These are phyloP conservation scores for Symbiodinium natans DNA, from an alignment of 73 alveolate genomes.

Conservation along the genomic window DNA sequence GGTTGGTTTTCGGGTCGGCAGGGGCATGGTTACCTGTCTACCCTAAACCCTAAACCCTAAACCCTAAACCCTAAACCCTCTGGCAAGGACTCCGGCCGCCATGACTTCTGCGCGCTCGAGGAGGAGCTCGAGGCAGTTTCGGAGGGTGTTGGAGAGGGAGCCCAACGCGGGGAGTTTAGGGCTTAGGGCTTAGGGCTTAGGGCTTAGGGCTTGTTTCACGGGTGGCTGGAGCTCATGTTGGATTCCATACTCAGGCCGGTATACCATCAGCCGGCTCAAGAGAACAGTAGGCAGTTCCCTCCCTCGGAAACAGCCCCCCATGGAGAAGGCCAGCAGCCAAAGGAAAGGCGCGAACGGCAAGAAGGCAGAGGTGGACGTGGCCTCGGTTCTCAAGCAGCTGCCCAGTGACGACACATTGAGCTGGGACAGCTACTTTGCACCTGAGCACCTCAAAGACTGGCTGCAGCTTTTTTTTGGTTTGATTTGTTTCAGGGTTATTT, in stretches of 20 bases:
- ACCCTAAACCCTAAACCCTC: background rate
- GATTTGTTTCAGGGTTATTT: no score
- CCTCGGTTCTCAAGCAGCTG: background rate
- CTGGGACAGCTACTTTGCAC: slow-evolving; percentile 12
- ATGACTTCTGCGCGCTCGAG: slow-evolving; percentile 59
- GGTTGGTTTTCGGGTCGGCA: no score
- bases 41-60: no score
- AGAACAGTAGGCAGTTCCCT: no score
- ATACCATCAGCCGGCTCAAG: no score
- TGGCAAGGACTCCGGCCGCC: slow-evolving; percentile 56
- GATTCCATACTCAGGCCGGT: no score
- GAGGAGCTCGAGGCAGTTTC: slow-evolving; percentile 77
- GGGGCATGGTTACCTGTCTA: no score
- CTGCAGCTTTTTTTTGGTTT: no score
- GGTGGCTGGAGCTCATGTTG: no score
- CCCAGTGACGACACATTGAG: background rate
- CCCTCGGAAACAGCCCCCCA: background rate
- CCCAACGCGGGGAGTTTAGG: background rate
- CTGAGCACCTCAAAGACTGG: background rate
- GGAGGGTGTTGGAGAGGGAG: background rate
- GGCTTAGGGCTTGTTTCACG: no score
- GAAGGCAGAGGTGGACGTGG: background rate
- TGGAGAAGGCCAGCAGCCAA: background rate
- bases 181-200: background rate
- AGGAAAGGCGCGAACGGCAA: background rate